These are phyloP conservation scores for Cystobasidium slooffiae DNA, from an alignment of 1,284 basidiomycete species.

Conservation along the genomic window DNA sequence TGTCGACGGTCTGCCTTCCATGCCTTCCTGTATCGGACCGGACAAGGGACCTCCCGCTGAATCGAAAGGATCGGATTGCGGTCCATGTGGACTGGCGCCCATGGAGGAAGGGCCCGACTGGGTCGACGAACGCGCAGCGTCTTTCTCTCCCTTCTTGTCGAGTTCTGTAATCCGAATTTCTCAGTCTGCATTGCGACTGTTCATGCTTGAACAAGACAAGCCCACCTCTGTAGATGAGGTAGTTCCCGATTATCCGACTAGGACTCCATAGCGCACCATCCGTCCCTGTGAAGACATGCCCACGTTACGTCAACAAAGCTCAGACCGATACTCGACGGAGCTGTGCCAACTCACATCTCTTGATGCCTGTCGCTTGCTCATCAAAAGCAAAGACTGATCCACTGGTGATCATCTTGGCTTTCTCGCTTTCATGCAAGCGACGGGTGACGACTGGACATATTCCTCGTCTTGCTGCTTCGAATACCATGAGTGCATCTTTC, in stretches of 20 bases:
- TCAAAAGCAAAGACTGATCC: slow-evolving; percentile 98
- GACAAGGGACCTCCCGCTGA: neutral
- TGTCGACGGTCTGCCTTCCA: slow-evolving; percentile 3
- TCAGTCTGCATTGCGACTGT: neutral
- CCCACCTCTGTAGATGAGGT: slow-evolving; percentile 79
- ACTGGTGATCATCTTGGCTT: slow-evolving; percentile 84
- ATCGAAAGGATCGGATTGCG: slow-evolving; percentile 15
- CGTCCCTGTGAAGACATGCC: slow-evolving; percentile 65
- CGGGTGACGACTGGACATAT: slow-evolving; percentile 92
- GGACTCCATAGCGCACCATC: slow-evolving; percentile 94
- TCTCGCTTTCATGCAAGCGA: slow-evolving; percentile 85
- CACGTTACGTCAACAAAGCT: neutral
- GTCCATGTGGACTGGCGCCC: neutral
- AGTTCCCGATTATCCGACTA: slow-evolving; percentile 88
- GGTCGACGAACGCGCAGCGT: neutral
- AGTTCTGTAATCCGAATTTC: slow-evolving; percentile 5
- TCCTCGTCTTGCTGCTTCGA: slow-evolving; percentile 87
- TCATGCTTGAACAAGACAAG: too few relatives aligned
- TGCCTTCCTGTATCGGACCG: neutral
- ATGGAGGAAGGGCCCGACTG: neutral
- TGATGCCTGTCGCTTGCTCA: slow-evolving; percentile 95
- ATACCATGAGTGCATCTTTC: slow-evolving; percentile 90
- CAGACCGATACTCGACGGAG: neutral
- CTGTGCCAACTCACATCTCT: slow-evolving; percentile 64
- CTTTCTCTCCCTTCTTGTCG: slow-evolving; percentile 36